phyloP scores from a whole-genome alignment of 768 basidiomycete genomes.

The Suillus cothurnatus region DNA sequence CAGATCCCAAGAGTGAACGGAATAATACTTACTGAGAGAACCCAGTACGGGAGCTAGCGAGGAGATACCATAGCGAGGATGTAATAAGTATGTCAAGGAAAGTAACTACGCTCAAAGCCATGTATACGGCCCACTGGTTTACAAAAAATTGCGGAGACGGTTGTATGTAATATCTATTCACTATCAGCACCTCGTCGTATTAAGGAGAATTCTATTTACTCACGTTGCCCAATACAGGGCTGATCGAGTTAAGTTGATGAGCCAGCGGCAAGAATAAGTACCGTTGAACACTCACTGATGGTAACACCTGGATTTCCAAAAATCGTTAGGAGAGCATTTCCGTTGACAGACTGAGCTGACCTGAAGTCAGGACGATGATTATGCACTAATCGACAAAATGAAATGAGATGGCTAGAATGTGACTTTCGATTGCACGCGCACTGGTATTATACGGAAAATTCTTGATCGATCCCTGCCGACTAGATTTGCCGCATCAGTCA shows the following conservation, averaged over 20 bases:
- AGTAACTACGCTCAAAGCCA: neutral
- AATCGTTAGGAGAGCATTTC: neutral
- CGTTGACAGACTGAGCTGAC: neutral
- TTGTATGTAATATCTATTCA: neutral
- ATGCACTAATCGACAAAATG: neutral
- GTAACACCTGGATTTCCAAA: neutral
- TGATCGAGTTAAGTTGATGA: neutral
- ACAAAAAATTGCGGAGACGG: too few relatives aligned
- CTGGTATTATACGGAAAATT: neutral
- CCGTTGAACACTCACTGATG: neutral
- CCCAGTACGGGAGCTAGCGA: constrained; percentile 6
- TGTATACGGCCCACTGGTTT: neutral
- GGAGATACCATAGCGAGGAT: constrained; percentile 5
- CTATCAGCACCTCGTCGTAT: neutral
- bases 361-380: neutral
- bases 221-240: neutral
- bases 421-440: neutral
- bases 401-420: neutral
- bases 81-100: neutral
- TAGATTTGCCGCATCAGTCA: neutral
- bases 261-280: neutral
- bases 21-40: neutral
- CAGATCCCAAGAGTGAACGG: neutral
- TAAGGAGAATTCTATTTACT: neutral
- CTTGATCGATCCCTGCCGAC: neutral